Base-by-base conservation (phyloP, 805 yeast species). In the Wickerhamiella azyma region DNA sequence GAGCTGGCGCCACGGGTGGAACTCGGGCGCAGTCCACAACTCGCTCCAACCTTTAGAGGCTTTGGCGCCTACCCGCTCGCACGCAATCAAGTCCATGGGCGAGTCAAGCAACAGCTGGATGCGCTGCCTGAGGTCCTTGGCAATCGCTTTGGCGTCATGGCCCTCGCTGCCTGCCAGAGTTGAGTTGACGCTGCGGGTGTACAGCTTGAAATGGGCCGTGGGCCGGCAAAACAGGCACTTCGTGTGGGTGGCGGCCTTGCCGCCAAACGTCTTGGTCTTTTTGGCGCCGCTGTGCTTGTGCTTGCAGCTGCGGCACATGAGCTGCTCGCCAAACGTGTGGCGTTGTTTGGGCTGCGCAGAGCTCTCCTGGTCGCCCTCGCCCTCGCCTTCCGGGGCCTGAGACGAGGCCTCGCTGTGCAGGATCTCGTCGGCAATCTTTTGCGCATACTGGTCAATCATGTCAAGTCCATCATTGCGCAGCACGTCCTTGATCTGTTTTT, bases 21-120 rank as follows among this genome's bases (percentile, higher is more conserved):
- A 50, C 11, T 35, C 43, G 2, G 49, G 46, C 8, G 39, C 39
- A 8, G 49, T 10, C 58, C 58, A 54, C 32, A 54, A 49, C 11
- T 51, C 53, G 19, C 53, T 50, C 58, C 58, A 54, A 3, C 50
- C 45, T 11, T 41, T 33, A 2, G 44, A 14, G 9, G 36, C 26
- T 26, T 33, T 32, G n/a, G 32, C 26, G 9, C 38, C 11, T 8
- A 16, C 26, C 9, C 17, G 17, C n/a, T 33, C 24, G 18, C 30
- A n/a, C 4, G 38, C 37, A 9, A 33, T n/a, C 29, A 41, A 9
- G 18, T 41, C 44, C 44, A 41, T 41, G 4, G 38, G 44, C 17
- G 37, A 24, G 9, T 7, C 9, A n/a, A 41, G 17, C 3, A 41
- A 18, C 32, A 21, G 24, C 16, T 41, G 16, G 11, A 41, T 33